Conservation (phyloP, 148 eudicot species). For the Beta vulgaris region DNA sequence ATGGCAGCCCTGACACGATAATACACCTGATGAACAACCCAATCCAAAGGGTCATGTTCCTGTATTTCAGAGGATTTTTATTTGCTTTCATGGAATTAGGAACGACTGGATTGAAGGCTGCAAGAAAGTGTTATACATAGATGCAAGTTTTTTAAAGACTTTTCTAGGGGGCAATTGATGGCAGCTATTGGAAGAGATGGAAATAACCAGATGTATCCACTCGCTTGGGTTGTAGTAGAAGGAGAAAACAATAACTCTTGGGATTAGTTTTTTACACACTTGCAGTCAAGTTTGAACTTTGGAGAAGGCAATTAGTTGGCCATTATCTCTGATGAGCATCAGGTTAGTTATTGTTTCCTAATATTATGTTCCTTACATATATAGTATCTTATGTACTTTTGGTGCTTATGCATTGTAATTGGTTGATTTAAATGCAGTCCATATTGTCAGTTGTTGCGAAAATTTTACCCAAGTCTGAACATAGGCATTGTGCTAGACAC, state of each 20-base stretch:
- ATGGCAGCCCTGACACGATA: no score
- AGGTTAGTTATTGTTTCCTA: background rate
- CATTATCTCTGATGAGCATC: background rate
- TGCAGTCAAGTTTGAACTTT: background rate
- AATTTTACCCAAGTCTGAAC: background rate
- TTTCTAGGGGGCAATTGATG: background rate
- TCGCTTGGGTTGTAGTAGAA: conserved; percentile 1
- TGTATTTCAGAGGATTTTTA: background rate
- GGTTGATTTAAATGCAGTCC: background rate
- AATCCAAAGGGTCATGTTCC: no score
- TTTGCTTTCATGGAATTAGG: background rate
- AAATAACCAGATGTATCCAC: no score
- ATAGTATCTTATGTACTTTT: background rate
- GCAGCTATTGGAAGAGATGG: conserved; percentile 2
- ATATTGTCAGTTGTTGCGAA: background rate
- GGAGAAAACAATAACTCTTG: background rate
- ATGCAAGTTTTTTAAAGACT: background rate
- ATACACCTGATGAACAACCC: background rate
- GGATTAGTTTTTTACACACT: background rate
- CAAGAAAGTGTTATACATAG: background rate
- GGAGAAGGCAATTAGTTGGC: background rate
- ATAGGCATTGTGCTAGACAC: conserved; percentile 13
- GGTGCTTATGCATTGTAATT: no score
- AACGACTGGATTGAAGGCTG: background rate
- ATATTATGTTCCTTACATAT: no score